Conservation (phyloP, 2,329 filamentous ascomycete species). For the Epichloe gansuensis region DNA sequence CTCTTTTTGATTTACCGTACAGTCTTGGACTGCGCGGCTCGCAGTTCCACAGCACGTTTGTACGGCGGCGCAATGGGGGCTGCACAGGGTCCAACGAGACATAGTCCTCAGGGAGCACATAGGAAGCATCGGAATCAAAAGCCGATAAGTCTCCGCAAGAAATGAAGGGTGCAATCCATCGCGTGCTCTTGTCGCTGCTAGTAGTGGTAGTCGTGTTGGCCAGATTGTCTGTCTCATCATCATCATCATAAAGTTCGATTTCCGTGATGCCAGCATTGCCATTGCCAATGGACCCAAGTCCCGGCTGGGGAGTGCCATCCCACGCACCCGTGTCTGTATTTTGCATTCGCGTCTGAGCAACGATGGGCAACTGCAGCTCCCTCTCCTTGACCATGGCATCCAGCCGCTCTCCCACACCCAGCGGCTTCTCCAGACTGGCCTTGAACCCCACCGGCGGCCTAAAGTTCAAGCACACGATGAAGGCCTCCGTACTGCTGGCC, state of each 20-base stretch:
- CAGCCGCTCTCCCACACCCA: slow-evolving; percentile 51
- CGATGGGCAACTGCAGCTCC: slow-evolving; percentile 26
- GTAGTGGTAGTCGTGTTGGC: slow-evolving; percentile 23
- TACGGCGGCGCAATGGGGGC: slow-evolving; percentile 95
- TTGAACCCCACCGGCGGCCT: slow-evolving; percentile 64
- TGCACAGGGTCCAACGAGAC: slow-evolving; percentile 85
- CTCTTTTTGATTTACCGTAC: slow-evolving; percentile 1
- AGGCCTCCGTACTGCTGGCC: slow-evolving; percentile 94
- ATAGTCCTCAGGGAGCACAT: slow-evolving; percentile 75
- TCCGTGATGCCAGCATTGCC: slow-evolving; percentile 29
- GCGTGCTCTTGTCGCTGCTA: slow-evolving; percentile 27
- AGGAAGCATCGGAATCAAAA: slow-evolving; percentile 93
- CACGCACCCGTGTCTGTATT: slow-evolving; percentile 32
- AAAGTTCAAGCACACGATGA: slow-evolving; percentile 90
- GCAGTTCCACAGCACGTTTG: slow-evolving; percentile 74
- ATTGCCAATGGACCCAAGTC: slow-evolving; percentile 10
- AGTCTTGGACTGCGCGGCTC: slow-evolving; percentile 22
- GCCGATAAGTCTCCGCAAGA: slow-evolving; percentile 93
- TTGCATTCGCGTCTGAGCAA: slow-evolving; percentile 33
- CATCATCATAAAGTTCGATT: slow-evolving; percentile 30
- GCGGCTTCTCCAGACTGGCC: slow-evolving; percentile 61
- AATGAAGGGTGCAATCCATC: slow-evolving; percentile 92
- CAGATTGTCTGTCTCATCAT: slow-evolving; percentile 13
- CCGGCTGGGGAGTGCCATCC: slow-evolving; percentile 18
- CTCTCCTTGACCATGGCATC: slow-evolving; percentile 35